Conservation (phyloP, 495 filamentous ascomycete species). For the Xylaria sp. region DNA sequence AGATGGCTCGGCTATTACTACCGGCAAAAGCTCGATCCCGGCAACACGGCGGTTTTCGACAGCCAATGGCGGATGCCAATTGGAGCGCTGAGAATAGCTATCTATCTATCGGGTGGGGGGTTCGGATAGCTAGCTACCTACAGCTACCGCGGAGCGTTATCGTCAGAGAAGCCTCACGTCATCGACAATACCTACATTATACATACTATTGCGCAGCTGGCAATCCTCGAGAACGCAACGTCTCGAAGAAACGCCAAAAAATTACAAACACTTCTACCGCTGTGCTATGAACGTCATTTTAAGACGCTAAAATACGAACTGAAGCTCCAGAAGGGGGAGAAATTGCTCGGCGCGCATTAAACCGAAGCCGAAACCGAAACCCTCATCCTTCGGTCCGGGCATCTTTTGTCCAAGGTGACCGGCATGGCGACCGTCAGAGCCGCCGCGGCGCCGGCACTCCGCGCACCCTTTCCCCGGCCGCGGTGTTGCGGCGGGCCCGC, state of each 20-base stretch:
- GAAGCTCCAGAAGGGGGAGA: too few relatives aligned
- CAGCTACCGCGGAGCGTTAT: not conserved
- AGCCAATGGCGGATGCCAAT: slow-evolving; percentile 10
- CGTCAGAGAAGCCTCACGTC: slow-evolving; percentile 9
- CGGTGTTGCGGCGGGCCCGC: slow-evolving; percentile 28
- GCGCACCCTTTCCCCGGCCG: slow-evolving; percentile 17
- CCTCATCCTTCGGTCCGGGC: not conserved
- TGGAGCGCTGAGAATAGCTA: not conserved
- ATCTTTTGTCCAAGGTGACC: not conserved
- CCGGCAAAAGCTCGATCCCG: slow-evolving; percentile 5
- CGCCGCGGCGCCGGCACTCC: slow-evolving; percentile 14
- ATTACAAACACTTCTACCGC: not conserved
- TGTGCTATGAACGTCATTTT: not conserved
- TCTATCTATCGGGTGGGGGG: not conserved
- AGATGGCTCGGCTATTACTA: not conserved
- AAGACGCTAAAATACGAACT: not conserved
- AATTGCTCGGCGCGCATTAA: too few relatives aligned
- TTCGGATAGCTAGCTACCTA: too few relatives aligned
- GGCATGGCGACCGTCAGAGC: slow-evolving; percentile 25
- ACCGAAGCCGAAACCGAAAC: too few relatives aligned
- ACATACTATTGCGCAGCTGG: not conserved
- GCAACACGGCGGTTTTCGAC: not conserved
- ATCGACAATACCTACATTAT: not conserved
- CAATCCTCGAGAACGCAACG: not conserved
- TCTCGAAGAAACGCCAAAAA: not conserved